Evolutionary conservation across 331 rosid genomes (phyloP).

Genomic region (Phaseolus coccineus): DNA sequence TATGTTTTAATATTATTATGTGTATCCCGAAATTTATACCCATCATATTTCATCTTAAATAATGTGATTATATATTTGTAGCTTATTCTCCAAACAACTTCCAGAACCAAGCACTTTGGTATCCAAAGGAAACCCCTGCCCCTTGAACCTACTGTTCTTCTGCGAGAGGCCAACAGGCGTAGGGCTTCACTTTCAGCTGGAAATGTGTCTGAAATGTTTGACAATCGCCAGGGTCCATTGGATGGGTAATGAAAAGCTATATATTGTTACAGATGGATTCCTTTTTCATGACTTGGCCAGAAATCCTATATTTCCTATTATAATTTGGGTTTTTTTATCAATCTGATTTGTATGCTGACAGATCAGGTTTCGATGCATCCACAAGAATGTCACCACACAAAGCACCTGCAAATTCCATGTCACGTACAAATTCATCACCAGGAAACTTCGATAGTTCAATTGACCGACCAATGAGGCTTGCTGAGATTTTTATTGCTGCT

Average conservation of each 20-base stretch:
- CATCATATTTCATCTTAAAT: slow-evolving; percentile 20
- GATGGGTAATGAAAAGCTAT: slow-evolving; percentile 71
- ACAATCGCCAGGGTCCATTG: slow-evolving; percentile 61
- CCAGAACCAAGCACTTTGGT: slow-evolving; percentile 76
- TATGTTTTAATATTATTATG: slow-evolving; percentile 1
- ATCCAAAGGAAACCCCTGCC: slow-evolving; percentile 92
- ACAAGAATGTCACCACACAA: slow-evolving; percentile 73
- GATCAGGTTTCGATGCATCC: slow-evolving; percentile 81
- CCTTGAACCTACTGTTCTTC: slow-evolving; percentile 90
- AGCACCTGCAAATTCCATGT: slow-evolving; percentile 65
- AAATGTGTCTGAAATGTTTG: slow-evolving; percentile 78
- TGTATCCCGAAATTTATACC: slow-evolving; percentile 24
- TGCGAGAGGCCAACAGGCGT: slow-evolving; percentile 95
- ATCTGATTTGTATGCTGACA: slow-evolving; percentile 63
- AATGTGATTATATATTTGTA: slow-evolving; percentile 47
- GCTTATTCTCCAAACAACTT: slow-evolving; percentile 84
- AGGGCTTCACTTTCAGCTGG: slow-evolving; percentile 99
- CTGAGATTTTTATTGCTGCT: slow-evolving; percentile 91
- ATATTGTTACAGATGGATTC: slow-evolving; percentile 35
- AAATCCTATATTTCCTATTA: slow-evolving; percentile 28
- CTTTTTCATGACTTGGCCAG: slow-evolving; percentile 20
- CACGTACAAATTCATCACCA: slow-evolving; percentile 94
- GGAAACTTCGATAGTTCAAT: slow-evolving; percentile 79
- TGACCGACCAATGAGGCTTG: slow-evolving; percentile 97
- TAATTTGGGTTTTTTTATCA: slow-evolving; percentile 49